Conservation (phyloP, 2,329 filamentous ascomycete species). For the Colletotrichum graminicola region DNA sequence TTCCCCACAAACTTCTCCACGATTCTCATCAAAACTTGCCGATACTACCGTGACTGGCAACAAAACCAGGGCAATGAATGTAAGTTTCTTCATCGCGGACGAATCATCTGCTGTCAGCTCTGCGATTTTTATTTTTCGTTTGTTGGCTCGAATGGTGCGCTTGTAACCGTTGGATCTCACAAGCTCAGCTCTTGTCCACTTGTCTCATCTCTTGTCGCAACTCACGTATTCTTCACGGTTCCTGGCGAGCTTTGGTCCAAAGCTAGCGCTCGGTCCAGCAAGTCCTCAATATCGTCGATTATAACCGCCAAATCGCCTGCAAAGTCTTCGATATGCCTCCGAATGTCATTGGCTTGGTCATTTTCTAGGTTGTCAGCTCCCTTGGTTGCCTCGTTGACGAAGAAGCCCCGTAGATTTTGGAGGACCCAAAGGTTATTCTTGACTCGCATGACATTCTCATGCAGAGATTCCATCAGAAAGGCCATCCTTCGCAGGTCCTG, state of each 20-base stretch:
- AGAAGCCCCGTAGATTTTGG: slow-evolving; percentile 20
- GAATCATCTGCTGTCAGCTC: slow-evolving; percentile 34
- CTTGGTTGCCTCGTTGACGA: slow-evolving; percentile 4
- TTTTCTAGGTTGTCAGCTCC: neutral
- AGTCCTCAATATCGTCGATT: slow-evolving; percentile 27
- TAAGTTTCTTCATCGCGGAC: slow-evolving; percentile 35
- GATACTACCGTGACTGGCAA: slow-evolving; percentile 36
- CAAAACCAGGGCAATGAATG: slow-evolving; percentile 31
- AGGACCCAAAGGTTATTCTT: slow-evolving; percentile 31
- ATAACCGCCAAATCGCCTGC: neutral
- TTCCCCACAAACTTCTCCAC: slow-evolving; percentile 2
- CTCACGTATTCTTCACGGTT: slow-evolving; percentile 37
- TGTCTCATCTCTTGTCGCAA: neutral
- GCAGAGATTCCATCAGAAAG: slow-evolving; percentile 28
- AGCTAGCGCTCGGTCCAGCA: slow-evolving; percentile 24
- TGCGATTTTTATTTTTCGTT: slow-evolving; percentile 28
- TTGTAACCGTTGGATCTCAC: slow-evolving; percentile 34
- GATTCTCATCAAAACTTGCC: slow-evolving; percentile 17
- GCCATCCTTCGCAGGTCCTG: slow-evolving; percentile 30
- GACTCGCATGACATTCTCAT: slow-evolving; percentile 16
- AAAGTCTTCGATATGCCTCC: slow-evolving; percentile 19
- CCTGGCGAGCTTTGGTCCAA: slow-evolving; percentile 29
- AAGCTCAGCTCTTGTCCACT: neutral
- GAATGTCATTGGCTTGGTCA: slow-evolving; percentile 5
- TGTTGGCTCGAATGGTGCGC: slow-evolving; percentile 34